Percentiles rank a stretch among this genome's conserved stretches.
These are phyloP conservation scores for Chionographis japonica DNA, from an alignment of 106 monocot species.

Conservation along the genomic window DNA sequence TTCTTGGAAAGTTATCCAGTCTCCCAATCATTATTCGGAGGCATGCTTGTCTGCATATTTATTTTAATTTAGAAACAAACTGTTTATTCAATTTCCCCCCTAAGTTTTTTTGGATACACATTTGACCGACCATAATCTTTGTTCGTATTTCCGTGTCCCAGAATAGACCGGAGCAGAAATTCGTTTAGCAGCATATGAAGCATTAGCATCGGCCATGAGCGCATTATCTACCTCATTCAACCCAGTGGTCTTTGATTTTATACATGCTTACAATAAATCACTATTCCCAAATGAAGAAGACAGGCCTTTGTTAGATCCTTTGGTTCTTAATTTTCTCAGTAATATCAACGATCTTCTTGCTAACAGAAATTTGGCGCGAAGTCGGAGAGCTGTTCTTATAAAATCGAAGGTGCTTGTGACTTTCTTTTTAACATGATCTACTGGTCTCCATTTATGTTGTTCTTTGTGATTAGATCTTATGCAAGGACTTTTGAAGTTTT, in stretches of 20 bases:
- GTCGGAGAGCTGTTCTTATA: slow-evolving; percentile 83
- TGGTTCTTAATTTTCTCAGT: slow-evolving; percentile 53
- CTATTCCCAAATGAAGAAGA: slow-evolving; percentile 11
- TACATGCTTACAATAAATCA: slow-evolving; percentile 25
- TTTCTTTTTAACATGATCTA: not conserved
- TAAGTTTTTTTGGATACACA: not conserved
- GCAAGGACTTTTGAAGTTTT: not conserved
- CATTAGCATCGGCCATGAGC: slow-evolving; percentile 47
- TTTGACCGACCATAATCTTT: not conserved
- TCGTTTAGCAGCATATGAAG: slow-evolving; percentile 75
- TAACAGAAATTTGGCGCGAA: slow-evolving; percentile 56
- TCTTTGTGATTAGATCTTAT: not conserved
- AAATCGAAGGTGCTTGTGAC: slow-evolving; percentile 58
- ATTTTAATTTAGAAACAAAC: not conserved
- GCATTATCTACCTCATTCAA: slow-evolving; percentile 35
- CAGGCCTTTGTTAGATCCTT: slow-evolving; percentile 43
- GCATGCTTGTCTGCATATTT: slow-evolving; percentile 21
- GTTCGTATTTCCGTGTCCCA: slow-evolving; percentile 13
- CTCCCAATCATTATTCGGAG: slow-evolving; percentile 44
- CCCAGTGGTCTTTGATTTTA: slow-evolving; percentile 19
- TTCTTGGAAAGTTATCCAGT: slow-evolving; percentile 55
- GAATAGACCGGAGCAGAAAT: slow-evolving; percentile 69
- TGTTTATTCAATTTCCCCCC: not conserved
- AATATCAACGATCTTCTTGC: slow-evolving; percentile 59
- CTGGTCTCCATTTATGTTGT: no score